Evolutionary conservation across 768 basidiomycete genomes (phyloP), one percentile per base, ranked within the genome.

Genomic region (Psilocybe subaeruginosa): DNA sequence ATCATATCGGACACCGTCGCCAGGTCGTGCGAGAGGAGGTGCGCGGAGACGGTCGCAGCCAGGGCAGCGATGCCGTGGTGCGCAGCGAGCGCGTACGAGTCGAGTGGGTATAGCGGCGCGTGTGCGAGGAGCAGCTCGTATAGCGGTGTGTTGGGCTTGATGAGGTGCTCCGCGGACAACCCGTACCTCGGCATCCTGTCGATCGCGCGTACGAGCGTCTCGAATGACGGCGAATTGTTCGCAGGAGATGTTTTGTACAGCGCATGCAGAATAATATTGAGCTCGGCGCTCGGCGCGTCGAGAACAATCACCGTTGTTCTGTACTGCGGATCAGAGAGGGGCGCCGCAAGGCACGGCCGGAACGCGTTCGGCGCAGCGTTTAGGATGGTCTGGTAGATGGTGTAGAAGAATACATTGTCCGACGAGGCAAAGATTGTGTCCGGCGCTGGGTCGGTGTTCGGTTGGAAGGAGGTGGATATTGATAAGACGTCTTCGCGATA

Each of bases 221-320:
- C 78, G 37, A 84, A 76, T 4, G 79, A 66, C 4, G 87, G 85
- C 4, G 78, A 76, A 69, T 83, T 84, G 29, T 82, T 79, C n/a
- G 79, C 73, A 61, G 80, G 82, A 5, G 84, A 76, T 47, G 80
- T 74, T 55, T 78, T 72, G 66, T 88, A 87, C 11, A 86, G 63
- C 16, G 78, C 70, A 64, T 89, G 87, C 29, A 89, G 69, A 17
- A 89, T 69, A 59, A 88, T 69, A 61, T 87, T 87, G 63, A 89
- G 72, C 4, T 82, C 72, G 0, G 64, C 68, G 0, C 86, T 80
- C 4, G 77, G 64, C 58, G 83, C 78, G 8, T 78, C 70, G 41
- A 87, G 64, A 19, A 77, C 64, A 49, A 87, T 62, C n/a, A 85
- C 70, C 7, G 74, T 70, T 0, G 67, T 54, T 39, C 73, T 70